Evolutionary conservation across 257 asterid genomes (phyloP).

Genomic region (Solanum neorickii): DNA sequence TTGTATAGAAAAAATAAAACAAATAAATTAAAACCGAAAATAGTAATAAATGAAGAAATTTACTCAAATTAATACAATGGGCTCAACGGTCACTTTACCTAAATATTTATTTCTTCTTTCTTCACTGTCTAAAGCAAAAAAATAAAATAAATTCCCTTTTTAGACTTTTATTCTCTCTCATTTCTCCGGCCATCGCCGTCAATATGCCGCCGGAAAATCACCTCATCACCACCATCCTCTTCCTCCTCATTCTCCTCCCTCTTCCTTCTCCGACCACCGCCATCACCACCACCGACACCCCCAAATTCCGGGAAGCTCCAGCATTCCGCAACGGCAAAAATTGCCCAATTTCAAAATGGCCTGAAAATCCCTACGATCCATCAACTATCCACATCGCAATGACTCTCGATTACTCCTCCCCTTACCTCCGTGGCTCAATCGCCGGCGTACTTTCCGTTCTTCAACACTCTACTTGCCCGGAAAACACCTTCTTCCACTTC

Average conservation of each 20-base stretch:
- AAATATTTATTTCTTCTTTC: neutral
- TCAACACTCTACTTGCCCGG: constrained; percentile 79
- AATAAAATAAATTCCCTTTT: neutral
- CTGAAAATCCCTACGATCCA: constrained; percentile 14
- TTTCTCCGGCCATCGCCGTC: neutral
- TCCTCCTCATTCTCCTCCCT: neutral
- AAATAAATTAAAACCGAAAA: neutral
- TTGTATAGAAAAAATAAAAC: too few relatives aligned
- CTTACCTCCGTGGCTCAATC: constrained; percentile 86
- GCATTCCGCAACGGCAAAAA: constrained; percentile 72
- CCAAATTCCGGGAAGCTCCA: constrained; percentile 68
- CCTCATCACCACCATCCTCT: constrained; percentile 11
- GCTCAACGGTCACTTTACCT: constrained; percentile 17
- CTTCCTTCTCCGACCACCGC: neutral
- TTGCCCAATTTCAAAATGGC: constrained; percentile 27
- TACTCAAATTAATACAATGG: constrained; percentile 2
- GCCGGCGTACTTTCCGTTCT: constrained; percentile 87
- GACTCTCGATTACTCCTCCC: constrained; percentile 80
- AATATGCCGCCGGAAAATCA: constrained; percentile 1
- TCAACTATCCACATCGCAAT: constrained; percentile 68
- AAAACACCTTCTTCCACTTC: constrained; percentile 77
- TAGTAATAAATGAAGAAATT: neutral
- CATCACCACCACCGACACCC: constrained; percentile 13
- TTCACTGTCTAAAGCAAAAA: neutral
- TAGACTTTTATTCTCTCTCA: neutral